phyloP scores from a whole-genome alignment of 148 eudicot species.

The Drosera capensis region DNA sequence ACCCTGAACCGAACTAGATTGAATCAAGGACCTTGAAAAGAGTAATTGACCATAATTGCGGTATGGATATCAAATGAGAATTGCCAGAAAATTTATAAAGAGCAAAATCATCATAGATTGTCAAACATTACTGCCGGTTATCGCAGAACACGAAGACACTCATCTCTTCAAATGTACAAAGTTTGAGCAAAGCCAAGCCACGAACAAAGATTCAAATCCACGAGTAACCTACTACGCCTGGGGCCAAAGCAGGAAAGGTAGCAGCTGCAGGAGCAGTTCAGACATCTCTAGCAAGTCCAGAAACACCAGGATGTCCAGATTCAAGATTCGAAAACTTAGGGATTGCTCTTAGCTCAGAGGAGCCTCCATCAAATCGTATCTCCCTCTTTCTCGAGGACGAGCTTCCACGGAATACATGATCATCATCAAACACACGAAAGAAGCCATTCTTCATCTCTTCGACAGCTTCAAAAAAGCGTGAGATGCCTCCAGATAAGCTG shows the following conservation, averaged over 20 bases:
- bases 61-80: too few relatives aligned
- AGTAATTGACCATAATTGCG: too few relatives aligned
- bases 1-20: too few relatives aligned
- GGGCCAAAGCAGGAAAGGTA: not conserved
- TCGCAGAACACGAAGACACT: too few relatives aligned
- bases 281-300: conserved; percentile 63
- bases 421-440: conserved; percentile 27
- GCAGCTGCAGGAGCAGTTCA: conserved; percentile 10
- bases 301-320: conserved; percentile 50
- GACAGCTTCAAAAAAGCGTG: conserved; percentile 62
- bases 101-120: too few relatives aligned
- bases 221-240: too few relatives aligned
- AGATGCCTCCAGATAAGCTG: conserved; percentile 38
- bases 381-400: conserved; percentile 29
- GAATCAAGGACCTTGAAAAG: too few relatives aligned
- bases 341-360: conserved; percentile 16
- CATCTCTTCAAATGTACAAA: too few relatives aligned
- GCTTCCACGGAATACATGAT: conserved; percentile 22
- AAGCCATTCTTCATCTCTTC: conserved; percentile 56
- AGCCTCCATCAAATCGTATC: conserved; percentile 37
- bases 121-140: too few relatives aligned
- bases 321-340: conserved; percentile 12
- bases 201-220: too few relatives aligned
- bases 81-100: too few relatives aligned
- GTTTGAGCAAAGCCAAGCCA: too few relatives aligned